phyloP scores from a whole-genome alignment of 2,329 filamentous ascomycete species.

The Cryoendolithus antarcticus region DNA sequence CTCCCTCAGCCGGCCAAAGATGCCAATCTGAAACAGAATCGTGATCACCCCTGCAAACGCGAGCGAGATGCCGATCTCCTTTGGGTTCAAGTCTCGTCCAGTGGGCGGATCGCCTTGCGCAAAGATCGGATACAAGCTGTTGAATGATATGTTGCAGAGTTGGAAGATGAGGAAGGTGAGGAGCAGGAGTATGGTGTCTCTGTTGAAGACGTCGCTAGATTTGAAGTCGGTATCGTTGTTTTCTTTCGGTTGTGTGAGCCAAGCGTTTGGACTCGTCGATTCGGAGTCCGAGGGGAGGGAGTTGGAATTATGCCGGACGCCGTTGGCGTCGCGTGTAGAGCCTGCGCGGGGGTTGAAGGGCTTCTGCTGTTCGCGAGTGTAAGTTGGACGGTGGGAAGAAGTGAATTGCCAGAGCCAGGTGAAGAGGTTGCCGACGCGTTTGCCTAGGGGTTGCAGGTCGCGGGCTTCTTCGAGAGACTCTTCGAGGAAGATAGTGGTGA shows the following conservation, averaged over 20 bases:
- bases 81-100: slow-evolving; percentile 62
- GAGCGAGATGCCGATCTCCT: slow-evolving; percentile 73
- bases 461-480: slow-evolving; percentile 66
- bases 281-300: slow-evolving; percentile 6
- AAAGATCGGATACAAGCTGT: slow-evolving; percentile 90
- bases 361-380: slow-evolving; percentile 30
- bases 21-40: slow-evolving; percentile 76
- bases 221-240: slow-evolving; percentile 29
- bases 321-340: slow-evolving; percentile 9
- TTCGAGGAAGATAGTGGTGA: slow-evolving; percentile 70
- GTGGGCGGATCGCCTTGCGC: slow-evolving; percentile 62
- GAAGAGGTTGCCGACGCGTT: slow-evolving; percentile 49
- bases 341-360: slow-evolving; percentile 6
- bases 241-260: slow-evolving; percentile 2
- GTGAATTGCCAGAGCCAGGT: slow-evolving; percentile 59
- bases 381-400: slow-evolving; percentile 45
- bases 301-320: too few relatives aligned
- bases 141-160: slow-evolving; percentile 87
- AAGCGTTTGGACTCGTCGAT: slow-evolving; percentile 6
- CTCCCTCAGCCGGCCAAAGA: slow-evolving; percentile 68
- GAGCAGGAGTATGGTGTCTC: slow-evolving; percentile 71
- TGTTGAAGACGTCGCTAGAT: slow-evolving; percentile 48
- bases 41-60: slow-evolving; percentile 75
- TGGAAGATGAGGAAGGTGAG: slow-evolving; percentile 87
- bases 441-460: slow-evolving; percentile 47